Percentiles rank a stretch among this genome's conserved stretches.
Evolutionary conservation across 495 filamentous ascomycete genomes (phyloP).

Genomic region (Annulohypoxylon maeteangense): DNA sequence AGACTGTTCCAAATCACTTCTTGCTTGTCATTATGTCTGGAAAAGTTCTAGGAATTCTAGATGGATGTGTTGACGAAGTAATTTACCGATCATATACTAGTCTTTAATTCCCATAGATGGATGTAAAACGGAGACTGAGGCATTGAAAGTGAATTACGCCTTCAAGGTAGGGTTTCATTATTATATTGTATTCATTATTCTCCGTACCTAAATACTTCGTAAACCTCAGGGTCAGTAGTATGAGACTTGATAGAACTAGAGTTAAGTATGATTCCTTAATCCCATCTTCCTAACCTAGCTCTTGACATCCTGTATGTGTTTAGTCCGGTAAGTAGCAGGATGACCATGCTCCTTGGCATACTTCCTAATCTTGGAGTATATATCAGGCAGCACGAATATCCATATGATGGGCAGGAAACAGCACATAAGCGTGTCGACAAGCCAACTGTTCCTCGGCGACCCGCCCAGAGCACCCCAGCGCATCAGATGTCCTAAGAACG

Average conservation of each 20-base stretch:
- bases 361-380: slow-evolving; percentile 68
- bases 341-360: slow-evolving; percentile 69
- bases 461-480: slow-evolving; percentile 68
- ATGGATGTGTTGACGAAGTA: too few species aligned
- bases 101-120: too few species aligned
- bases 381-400: slow-evolving; percentile 67
- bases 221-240: background rate
- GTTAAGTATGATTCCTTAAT: background rate
- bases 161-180: slow-evolving; percentile 13
- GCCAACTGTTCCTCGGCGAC: slow-evolving; percentile 65
- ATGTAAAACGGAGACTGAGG: background rate
- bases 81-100: too few species aligned
- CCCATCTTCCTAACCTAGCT: slow-evolving; percentile 7
- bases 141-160: background rate
- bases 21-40: background rate
- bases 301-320: slow-evolving; percentile 15
- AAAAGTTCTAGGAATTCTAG: background rate
- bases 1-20: too few species aligned
- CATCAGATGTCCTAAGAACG: slow-evolving; percentile 74
- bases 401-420: slow-evolving; percentile 68
- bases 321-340: slow-evolving; percentile 52
- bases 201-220: background rate
- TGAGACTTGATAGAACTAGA: too few species aligned
- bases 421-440: slow-evolving; percentile 69
- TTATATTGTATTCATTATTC: background rate